Evolutionary conservation across 2,329 filamentous ascomycete genomes (phyloP), one percentile per base, ranked within the genome.

Genomic region (Calycina marina): DNA sequence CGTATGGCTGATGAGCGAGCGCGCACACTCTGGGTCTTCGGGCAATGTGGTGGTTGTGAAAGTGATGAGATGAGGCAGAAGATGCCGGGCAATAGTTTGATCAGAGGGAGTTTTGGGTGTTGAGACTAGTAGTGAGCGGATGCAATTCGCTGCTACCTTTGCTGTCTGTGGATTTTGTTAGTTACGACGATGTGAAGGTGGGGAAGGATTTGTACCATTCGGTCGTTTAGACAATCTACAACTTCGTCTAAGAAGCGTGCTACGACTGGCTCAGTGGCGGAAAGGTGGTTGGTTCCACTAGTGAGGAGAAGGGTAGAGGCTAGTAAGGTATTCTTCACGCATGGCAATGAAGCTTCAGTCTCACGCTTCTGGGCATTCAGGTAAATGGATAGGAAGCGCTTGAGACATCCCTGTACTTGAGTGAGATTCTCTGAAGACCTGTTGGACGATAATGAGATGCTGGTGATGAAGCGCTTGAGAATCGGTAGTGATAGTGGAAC

Each of bases 281-380:
- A 70, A 34, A 96, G 68, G 26, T 76, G 67, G 42, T 80, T 80
- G 38, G 73, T 68, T 5, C 82, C 80, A 25, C 77, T 77, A 6
- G 84, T 93, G 38, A 98, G 75, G 6, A 98, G 67, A 38, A 98
- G 80, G 0, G 90, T 93, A 28, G 79, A 77, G 1, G 85, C 83
- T 29, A 98, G 65, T 4, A 98, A 69, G 4, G 79, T 81, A 50
- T 96, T 98, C 62, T 92, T 94, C 49, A 94, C 88, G 53, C 85
- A 93, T 2, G 78, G 64, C 14, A 98, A 63, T 3, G 85, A 84
- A 4, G 78, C 75, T 13, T 86, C 75, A 6, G 55, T 57, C 48
- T 86, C 80, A 25, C 81, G 69, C 51, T 76, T 81, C 55, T 86
- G 81, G 0, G 77, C 77, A 42, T 80, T 65, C 14, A 79, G 64